Conservation (phyloP, 495 filamentous ascomycete species). For the Penicillium soppii region DNA sequence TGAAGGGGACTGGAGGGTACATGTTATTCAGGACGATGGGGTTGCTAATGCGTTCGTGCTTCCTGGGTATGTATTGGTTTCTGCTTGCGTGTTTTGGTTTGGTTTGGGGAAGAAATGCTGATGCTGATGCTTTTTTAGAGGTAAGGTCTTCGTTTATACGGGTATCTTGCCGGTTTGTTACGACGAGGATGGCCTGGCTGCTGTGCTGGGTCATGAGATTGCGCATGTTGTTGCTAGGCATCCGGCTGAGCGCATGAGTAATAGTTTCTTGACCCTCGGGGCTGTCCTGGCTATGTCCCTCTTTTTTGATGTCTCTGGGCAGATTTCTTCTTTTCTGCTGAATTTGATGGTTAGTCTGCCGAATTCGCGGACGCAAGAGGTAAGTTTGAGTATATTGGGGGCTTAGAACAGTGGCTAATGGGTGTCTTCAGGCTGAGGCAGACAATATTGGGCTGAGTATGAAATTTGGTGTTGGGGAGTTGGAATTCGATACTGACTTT, state of each 20-base stretch:
- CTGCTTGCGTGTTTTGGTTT: neutral
- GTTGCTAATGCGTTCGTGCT: slow-evolving; percentile 83
- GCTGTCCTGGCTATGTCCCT: slow-evolving; percentile 51
- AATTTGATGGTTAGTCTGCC: slow-evolving; percentile 67
- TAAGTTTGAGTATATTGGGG: slow-evolving; percentile 11
- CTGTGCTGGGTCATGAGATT: slow-evolving; percentile 90
- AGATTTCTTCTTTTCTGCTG: slow-evolving; percentile 41
- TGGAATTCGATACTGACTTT: slow-evolving; percentile 34
- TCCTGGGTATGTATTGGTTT: slow-evolving; percentile 56
- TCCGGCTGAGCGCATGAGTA: slow-evolving; percentile 70
- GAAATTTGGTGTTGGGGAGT: slow-evolving; percentile 11
- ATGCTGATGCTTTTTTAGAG: slow-evolving; percentile 37
- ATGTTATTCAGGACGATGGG: slow-evolving; percentile 71
- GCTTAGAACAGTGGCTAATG: neutral
- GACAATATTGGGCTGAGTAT: slow-evolving; percentile 83
- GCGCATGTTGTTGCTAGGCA: slow-evolving; percentile 89
- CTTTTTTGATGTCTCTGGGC: slow-evolving; percentile 50
- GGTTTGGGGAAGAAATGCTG: slow-evolving; percentile 3
- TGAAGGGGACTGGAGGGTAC: slow-evolving; percentile 76
- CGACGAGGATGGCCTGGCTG: slow-evolving; percentile 74
- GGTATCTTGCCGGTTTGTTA: slow-evolving; percentile 73
- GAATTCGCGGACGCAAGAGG: slow-evolving; percentile 68
- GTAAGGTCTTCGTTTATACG: slow-evolving; percentile 90
- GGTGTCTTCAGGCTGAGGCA: slow-evolving; percentile 52
- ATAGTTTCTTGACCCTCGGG: slow-evolving; percentile 54